Evolutionary conservation across 192 early-diverging fungal species (phyloP), one percentile per base, ranked within the genome.

Genomic region (Coemansia sp.): DNA sequence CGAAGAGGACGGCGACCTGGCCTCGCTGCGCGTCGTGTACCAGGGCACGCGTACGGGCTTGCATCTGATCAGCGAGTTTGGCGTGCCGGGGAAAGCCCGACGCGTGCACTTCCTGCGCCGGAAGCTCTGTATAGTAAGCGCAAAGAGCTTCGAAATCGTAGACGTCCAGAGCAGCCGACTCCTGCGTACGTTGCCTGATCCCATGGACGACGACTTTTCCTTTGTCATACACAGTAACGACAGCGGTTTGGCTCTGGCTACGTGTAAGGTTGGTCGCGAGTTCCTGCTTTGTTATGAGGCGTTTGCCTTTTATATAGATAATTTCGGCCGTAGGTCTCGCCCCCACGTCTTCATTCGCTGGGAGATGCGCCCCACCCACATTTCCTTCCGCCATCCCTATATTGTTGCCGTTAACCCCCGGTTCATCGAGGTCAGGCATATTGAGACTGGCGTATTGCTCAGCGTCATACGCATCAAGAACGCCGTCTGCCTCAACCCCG

Each of bases 111-210:
- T 93, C 61, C 75, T 96, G 64, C 90, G 89, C 35, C 92, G 90
- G 39, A 92, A 90, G 57, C 83, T 98, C 31, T 94, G 91, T 76
- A 88, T 98, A 8, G 95, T 94, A 34, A 92, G 93, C 70, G 76
- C 86, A 19, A 92, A 93, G 69, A 92, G 94, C n/a, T 96, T 98
- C 74, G 94, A 98, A 68, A 85, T 98, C 65, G 93, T 98, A n/a
- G 92, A 97, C 72, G 79, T 83, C 9, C 76, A 74, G 34, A 73
- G 67, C 39, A 71, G 68, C 24, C 66, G 70, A 4, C 54, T 75
- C 33, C 59, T 78, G 17, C 75, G 75, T 39, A 72, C 62, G 31
- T 51, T 83, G 13, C 80, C 80, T 1, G 76, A 78, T 16, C 72
- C 71, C 24, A 64, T 83, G 37, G 80, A 82, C 63, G 75, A 77